Evolutionary conservation across 495 filamentous ascomycete genomes (phyloP), one percentile per base, ranked within the genome.

Genomic region (Pyrenula massariospora): DNA sequence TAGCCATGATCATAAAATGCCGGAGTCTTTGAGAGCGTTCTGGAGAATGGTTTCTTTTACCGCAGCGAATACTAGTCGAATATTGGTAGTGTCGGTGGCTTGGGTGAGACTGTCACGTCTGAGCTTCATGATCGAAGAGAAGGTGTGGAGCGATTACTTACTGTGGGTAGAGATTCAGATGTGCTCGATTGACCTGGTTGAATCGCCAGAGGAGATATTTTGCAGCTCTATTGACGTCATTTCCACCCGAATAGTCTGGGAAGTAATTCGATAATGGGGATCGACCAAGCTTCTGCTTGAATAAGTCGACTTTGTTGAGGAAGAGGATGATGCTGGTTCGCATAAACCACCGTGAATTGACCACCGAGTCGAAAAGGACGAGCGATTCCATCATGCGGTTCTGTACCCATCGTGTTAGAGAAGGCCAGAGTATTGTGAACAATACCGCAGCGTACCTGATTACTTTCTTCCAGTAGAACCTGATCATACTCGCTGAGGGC

Each of bases 371-470:
- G 69, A 98, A 98, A n/a, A 98, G 81, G 42, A 97, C 84, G 25
- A 98, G 69, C 63, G 88, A 93, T 70, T 97, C 93, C 88, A 96
- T 95, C 93, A 97, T 96, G 53, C 94, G 92, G 66, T 98, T 98
- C 88, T 95, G 60, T 23, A 2, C 8, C n/a, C n/a, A n/a, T n/a
- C n/a, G n/a, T n/a, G n/a, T n/a, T n/a, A n/a, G n/a, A n/a, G 23
- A 51, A 12, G 52, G 57, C 71, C 56, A 68, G 66, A 48, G 58
- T 31, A 20, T 19, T 11, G n/a, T n/a, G n/a, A n/a, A n/a, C n/a
- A n/a, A 54, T 54, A 5, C 12, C 53, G 22, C 10, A 57, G 58
- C 73, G 50, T 81, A 91, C 90, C 79, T 98, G 93, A 68, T 93
- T 96, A 70, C 86, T 94, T 70, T 98, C 91, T 73, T 98, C 94